Evolutionary conservation across 2,329 filamentous ascomycete genomes (phyloP), one percentile per base, ranked within the genome.

Genomic region (Chaetomiaceae sp.): DNA sequence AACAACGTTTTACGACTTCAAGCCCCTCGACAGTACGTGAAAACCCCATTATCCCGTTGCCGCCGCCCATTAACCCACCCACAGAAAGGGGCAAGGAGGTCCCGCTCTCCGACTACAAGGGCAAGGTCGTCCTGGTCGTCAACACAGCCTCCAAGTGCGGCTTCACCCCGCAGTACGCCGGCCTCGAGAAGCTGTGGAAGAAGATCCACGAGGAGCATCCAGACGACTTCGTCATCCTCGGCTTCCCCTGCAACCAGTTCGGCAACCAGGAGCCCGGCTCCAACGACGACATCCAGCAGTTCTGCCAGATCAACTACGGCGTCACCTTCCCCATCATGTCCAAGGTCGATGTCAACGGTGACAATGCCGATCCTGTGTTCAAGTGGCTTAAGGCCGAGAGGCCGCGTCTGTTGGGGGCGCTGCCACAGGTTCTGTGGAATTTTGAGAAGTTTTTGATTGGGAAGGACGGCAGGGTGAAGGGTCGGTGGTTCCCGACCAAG

Each of bases 221-320:
- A 29, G 83, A 89, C 61, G 80, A 91, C 66, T 94, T 99, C 70
- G 79, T 84, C 66, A 84, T 99, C 74, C 80, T 99, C 68, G 94
- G 91, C 65, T 97, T 99, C 76, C 94, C 94, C 54, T 97, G 92
- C 85, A 99, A 97, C 80, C 94, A 99, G 75, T 99, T 99, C 73
- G 89, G 85, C 66, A 73, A 75, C 62, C 94, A 99, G 74, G 94
- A 97, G 69, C 92, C 92, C 27, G 91, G 89, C 65, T 79, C 76
- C 70, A 80, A 90, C 71, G 88, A 91, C 55, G 83, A 91, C 52
- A 91, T 92, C 71, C 86, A 91, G 74, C 75, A 74, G 62, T 91
- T 91, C 76, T 97, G 91, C 80, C 88, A 90, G 75, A 57, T 94
- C 71, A 97, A 96, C 81, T 96, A 96, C 72, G 89, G 91, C 70